A percentile compares a stretch with the other conserved stretches of the same genome.
phyloP scores from a whole-genome alignment of 306 rosid genomes.

The Astragalus membranaceus region DNA sequence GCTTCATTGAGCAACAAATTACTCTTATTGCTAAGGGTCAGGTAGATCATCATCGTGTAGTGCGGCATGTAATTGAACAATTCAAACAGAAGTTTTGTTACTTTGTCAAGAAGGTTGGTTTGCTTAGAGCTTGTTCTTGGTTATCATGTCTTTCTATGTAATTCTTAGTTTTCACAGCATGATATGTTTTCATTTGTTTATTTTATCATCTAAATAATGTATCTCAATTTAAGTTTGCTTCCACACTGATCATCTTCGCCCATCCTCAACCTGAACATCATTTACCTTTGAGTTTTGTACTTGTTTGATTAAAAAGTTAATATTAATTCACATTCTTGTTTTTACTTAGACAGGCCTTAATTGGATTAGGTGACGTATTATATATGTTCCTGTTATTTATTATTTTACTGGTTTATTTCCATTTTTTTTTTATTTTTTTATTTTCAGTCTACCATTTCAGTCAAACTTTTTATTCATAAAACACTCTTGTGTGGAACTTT shows the following conservation, averaged over 20 bases:
- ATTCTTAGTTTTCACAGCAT: background rate
- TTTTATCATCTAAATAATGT: conserved; percentile 8
- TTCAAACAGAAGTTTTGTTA: conserved; percentile 82
- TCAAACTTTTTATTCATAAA: background rate
- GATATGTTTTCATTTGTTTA: background rate
- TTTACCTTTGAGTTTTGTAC: background rate
- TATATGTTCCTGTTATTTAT: background rate
- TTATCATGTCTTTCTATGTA: background rate
- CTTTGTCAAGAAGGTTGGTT: conserved; percentile 81
- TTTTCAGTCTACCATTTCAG: background rate
- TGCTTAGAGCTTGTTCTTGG: conserved; percentile 10
- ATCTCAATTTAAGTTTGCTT: conserved; percentile 4
- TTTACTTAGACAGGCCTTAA: background rate
- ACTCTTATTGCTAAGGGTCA: conserved; percentile 88
- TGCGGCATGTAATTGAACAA: conserved; percentile 82
- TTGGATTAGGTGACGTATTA: conserved; percentile 15
- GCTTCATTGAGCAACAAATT: conserved; percentile 99
- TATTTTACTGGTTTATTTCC: conserved; percentile 2
- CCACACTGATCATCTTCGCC: conserved; percentile 2
- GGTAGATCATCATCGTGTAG: conserved; percentile 68
- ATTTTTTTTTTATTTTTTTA: background rate
- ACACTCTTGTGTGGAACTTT: background rate
- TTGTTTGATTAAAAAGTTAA: conserved; percentile 9
- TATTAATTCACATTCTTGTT: background rate
- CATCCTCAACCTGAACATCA: background rate